phyloP scores from a whole-genome alignment of 2,329 filamentous ascomycete genomes.

The Xylaria sp. region DNA sequence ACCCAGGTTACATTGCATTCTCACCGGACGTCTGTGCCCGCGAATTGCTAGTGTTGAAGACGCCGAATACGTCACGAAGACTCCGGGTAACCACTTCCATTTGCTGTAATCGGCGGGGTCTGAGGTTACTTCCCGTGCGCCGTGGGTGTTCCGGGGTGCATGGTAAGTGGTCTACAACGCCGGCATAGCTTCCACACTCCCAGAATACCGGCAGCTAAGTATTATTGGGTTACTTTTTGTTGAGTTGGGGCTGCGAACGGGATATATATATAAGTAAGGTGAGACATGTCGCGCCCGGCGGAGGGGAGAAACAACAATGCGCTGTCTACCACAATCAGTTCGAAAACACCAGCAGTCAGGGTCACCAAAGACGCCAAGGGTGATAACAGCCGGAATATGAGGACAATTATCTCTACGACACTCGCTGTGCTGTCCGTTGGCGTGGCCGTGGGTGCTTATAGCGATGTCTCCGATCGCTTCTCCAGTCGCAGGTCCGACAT shows the following conservation, averaged over 20 bases:
- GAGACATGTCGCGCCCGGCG: neutral
- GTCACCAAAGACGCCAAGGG: neutral
- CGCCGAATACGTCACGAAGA: neutral
- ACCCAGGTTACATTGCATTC: neutral
- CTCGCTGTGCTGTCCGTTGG: constrained; percentile 38
- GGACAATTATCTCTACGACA: constrained; percentile 27
- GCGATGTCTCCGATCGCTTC: constrained; percentile 24
- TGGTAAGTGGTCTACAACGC: neutral
- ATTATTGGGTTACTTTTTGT: neutral
- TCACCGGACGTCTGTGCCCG: too few relatives aligned
- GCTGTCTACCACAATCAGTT: neutral
- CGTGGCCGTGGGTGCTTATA: constrained; percentile 36
- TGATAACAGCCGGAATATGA: constrained; percentile 39
- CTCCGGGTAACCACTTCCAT: constrained; percentile 4
- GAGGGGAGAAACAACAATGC: neutral
- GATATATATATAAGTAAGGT: constrained; percentile 29
- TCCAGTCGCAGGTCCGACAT: constrained; percentile 35
- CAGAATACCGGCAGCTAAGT: neutral
- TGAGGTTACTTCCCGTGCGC: neutral
- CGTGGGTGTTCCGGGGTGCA: neutral
- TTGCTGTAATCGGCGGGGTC: neutral
- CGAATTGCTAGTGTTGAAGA: neutral
- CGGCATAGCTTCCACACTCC: constrained; percentile 1
- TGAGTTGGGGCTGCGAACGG: neutral
- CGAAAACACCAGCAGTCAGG: too few relatives aligned